These are phyloP conservation scores for Vigna trinervia DNA, from an alignment of 306 rosid species.

Conservation along the genomic window DNA sequence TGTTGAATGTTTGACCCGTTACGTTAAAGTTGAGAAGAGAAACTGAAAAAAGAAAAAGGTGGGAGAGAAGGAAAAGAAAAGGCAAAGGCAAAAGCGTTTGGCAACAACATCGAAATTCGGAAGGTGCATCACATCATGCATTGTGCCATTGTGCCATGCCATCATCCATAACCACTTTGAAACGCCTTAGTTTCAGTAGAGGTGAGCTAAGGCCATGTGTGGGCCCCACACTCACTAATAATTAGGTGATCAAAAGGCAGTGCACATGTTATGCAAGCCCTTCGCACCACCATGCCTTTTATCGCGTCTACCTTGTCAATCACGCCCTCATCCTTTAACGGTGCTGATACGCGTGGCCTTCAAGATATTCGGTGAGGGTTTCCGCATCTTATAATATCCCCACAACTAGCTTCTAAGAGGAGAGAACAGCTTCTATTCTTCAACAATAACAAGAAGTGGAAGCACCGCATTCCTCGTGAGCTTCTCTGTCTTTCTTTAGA, in stretches of 20 bases:
- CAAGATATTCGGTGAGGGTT: slow-evolving; percentile 5
- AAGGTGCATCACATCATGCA: slow-evolving; percentile 1
- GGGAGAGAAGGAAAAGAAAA: slow-evolving; percentile 6
- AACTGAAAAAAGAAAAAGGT: slow-evolving; percentile 34
- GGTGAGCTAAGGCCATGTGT: not conserved
- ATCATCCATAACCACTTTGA: not conserved
- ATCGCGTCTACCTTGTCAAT: not conserved
- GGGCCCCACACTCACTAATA: slow-evolving; percentile 55
- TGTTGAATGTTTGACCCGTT: slow-evolving; percentile 41
- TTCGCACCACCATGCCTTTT: slow-evolving; percentile 42
- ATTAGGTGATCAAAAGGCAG: slow-evolving; percentile 54
- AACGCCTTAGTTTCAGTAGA: not conserved
- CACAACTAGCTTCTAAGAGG: not conserved
- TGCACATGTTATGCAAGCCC: slow-evolving; percentile 40
- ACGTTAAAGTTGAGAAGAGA: slow-evolving; percentile 19
- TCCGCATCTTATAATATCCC: slow-evolving; percentile 19
- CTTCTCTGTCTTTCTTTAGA: slow-evolving; percentile 40
- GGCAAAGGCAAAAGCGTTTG: slow-evolving; percentile 36
- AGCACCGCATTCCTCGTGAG: slow-evolving; percentile 70
- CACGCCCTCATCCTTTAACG: slow-evolving; percentile 1
- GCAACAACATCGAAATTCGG: slow-evolving; percentile 35
- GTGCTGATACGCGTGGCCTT: not conserved
- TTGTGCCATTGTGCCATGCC: not conserved
- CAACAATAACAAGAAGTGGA: not conserved
- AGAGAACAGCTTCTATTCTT: no score